Evolutionary conservation across 2,329 filamentous ascomycete genomes (phyloP).

Genomic region (Colletotrichum spinosum): DNA sequence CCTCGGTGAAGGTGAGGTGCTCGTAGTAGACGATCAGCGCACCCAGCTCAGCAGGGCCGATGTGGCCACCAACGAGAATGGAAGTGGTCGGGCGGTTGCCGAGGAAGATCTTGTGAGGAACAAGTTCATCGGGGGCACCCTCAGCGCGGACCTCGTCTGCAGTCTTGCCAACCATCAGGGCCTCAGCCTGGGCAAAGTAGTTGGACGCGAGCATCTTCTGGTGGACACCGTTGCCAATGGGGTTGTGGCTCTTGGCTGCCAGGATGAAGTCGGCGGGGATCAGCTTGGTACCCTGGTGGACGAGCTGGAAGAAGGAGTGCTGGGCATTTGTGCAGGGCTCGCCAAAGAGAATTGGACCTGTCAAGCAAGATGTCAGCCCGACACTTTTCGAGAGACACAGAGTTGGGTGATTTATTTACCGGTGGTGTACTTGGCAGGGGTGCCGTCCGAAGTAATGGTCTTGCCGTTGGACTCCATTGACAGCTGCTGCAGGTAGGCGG

Average conservation of each 20-base stretch:
- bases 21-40: slow-evolving; percentile 99
- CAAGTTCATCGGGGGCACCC: slow-evolving; percentile 77
- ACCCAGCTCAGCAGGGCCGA: slow-evolving; percentile 92
- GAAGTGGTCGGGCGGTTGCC: slow-evolving; percentile 97
- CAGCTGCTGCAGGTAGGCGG: slow-evolving; percentile 97
- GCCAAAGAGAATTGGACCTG: slow-evolving; percentile 89
- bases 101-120: slow-evolving; percentile 99
- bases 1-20: slow-evolving; percentile 97
- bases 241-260: slow-evolving; percentile 96
- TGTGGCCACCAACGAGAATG: slow-evolving; percentile 89
- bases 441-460: slow-evolving; percentile 88
- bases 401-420: slow-evolving; percentile 52
- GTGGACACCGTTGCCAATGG: slow-evolving; percentile 90
- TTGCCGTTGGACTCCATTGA: slow-evolving; percentile 99
- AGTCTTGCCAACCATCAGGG: slow-evolving; percentile 91
- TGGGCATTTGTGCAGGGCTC: slow-evolving; percentile 99
- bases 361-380: slow-evolving; percentile 15
- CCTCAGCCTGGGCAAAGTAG: slow-evolving; percentile 90
- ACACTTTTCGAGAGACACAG: neutral
- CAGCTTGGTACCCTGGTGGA: slow-evolving; percentile 99
- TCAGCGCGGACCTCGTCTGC: slow-evolving; percentile 83
- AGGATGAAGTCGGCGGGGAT: slow-evolving; percentile 99
- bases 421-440: slow-evolving; percentile 96
- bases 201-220: slow-evolving; percentile 96
- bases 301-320: slow-evolving; percentile 99